Evolutionary conservation across 805 yeast genomes (phyloP).

Genomic region (Candida hispaniensis): DNA sequence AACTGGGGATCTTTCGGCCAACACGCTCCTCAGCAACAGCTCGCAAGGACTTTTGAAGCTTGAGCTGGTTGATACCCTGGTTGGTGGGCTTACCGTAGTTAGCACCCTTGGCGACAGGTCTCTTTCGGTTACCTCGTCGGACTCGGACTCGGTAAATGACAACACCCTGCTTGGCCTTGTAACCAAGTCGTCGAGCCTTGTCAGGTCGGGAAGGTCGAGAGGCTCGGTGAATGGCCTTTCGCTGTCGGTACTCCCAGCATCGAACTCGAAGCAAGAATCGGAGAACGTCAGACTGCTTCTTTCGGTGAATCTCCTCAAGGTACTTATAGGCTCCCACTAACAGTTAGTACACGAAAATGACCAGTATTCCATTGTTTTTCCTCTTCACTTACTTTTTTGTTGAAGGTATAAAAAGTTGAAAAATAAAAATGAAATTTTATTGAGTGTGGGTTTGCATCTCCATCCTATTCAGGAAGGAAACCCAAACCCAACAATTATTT

Average conservation of each 20-base stretch:
- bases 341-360: too few relatives aligned
- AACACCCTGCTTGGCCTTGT: conserved; percentile 99
- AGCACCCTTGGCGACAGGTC: conserved; percentile 99
- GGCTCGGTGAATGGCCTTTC: conserved; percentile 97
- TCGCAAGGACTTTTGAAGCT: conserved; percentile 97
- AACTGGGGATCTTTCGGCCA: conserved; percentile 97
- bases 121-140: conserved; percentile 99
- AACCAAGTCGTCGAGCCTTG: conserved; percentile 99
- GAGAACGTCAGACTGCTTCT: conserved; percentile 99
- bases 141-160: conserved; percentile 98
- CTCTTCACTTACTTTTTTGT: too few relatives aligned
- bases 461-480: too few relatives aligned
- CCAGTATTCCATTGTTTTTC: too few relatives aligned
- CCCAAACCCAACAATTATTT: too few relatives aligned
- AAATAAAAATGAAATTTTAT: too few relatives aligned
- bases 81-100: conserved; percentile 99
- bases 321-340: conserved; percentile 98
- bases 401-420: too few relatives aligned
- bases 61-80: conserved; percentile 99
- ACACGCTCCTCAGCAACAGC: conserved; percentile 99
- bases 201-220: conserved; percentile 98
- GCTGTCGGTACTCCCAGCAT: conserved; percentile 99
- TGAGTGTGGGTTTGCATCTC: too few relatives aligned
- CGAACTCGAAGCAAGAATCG: conserved; percentile 98
- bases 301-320: conserved; percentile 97